phyloP scores from a whole-genome alignment of 257 asterid genomes.

The Eucommia ulmoides region DNA sequence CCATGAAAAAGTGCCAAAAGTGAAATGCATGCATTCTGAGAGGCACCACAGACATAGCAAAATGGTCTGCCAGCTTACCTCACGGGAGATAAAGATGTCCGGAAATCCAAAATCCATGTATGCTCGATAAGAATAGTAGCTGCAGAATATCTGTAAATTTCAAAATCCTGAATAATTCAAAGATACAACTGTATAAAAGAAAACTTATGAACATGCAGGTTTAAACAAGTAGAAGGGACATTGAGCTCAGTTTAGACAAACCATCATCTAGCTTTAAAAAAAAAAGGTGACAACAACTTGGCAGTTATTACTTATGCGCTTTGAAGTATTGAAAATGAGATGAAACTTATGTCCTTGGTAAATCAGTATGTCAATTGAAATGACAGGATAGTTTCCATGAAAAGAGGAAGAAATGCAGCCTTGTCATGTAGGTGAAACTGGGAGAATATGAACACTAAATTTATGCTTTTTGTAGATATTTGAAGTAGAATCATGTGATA shows the following conservation, averaged over 20 bases:
- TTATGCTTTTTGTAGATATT: too few relatives aligned
- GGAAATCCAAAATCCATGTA: conserved; percentile 89
- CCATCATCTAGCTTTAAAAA: too few relatives aligned
- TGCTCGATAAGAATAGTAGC: conserved; percentile 85
- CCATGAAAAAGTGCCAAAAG: background rate
- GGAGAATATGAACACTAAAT: too few relatives aligned
- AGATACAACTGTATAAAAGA: background rate
- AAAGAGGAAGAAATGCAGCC: too few relatives aligned
- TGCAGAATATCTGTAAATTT: conserved; percentile 22
- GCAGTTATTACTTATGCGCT: background rate
- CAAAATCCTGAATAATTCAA: background rate
- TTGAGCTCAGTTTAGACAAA: too few relatives aligned
- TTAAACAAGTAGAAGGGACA: background rate
- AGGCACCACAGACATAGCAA: background rate
- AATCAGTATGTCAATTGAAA: too few relatives aligned
- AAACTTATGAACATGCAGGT: too few relatives aligned
- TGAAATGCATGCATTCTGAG: background rate
- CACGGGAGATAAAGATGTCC: conserved; percentile 88
- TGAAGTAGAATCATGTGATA: too few relatives aligned
- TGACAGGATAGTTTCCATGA: too few relatives aligned
- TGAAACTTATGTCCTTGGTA: too few relatives aligned
- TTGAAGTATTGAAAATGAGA: too few relatives aligned
- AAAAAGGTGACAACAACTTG: background rate
- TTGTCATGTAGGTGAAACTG: too few relatives aligned
- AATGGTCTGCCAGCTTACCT: conserved; percentile 31